Conservation (phyloP, 441 rosid genomes). For the Erodium texanum region DNA sequence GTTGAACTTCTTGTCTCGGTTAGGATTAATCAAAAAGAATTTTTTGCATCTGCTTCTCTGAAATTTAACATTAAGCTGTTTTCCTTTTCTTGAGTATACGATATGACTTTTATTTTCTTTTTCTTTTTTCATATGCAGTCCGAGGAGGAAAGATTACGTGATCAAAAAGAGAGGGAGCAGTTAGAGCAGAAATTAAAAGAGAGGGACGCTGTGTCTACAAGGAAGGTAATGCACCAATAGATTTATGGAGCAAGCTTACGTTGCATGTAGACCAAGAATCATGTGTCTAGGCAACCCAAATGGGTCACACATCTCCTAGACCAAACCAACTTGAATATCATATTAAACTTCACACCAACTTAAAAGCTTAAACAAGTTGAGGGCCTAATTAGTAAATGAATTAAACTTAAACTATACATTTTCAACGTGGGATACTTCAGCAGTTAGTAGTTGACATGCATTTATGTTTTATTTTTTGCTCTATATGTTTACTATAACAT, state of each 20-base stretch:
- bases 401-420: neutral
- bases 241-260: too few species aligned
- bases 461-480: neutral
- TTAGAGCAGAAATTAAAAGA: constrained; percentile 72
- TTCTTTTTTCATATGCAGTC: constrained; percentile 42
- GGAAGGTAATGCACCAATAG: too few species aligned
- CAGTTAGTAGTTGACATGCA: neutral
- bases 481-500: constrained; percentile 8
- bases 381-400: neutral
- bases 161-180: constrained; percentile 85
- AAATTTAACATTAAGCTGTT: neutral
- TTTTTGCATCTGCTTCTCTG: neutral
- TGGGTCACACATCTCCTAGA: too few species aligned
- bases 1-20: neutral
- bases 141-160: constrained; percentile 84
- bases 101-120: constrained; percentile 13
- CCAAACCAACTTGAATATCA: neutral
- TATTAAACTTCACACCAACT: neutral
- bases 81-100: constrained; percentile 12
- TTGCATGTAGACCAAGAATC: too few species aligned
- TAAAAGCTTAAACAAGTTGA: neutral
- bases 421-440: neutral
- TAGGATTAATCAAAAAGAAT: neutral
- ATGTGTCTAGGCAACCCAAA: too few species aligned
- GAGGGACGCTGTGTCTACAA: constrained; percentile 75